A percentile compares a stretch with the other conserved stretches of the same genome.
Conservation (phyloP, 2,329 filamentous ascomycete genomes). For the Paraconiothyrium sp. region DNA sequence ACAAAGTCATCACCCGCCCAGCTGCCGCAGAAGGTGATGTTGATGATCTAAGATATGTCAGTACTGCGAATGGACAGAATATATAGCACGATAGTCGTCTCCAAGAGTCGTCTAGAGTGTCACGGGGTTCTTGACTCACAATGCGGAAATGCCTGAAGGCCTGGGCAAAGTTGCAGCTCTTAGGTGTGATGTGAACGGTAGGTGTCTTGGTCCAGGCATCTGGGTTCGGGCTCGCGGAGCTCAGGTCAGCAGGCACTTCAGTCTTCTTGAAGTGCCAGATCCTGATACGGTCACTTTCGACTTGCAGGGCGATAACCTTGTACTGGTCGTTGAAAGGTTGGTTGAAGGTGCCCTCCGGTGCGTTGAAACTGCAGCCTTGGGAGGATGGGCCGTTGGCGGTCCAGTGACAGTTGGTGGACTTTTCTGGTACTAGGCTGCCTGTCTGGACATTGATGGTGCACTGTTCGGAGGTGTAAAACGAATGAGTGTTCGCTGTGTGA, state of each 20-base stretch:
- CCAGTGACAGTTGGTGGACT: conserved; percentile 6
- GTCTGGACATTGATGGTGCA: conserved; percentile 13
- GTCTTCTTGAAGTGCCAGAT: conserved; percentile 14
- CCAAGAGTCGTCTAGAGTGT: neutral
- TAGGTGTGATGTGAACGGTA: conserved; percentile 12
- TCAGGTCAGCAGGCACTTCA: conserved; percentile 4
- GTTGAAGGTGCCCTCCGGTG: conserved; percentile 2
- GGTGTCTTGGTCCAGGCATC: conserved; percentile 11
- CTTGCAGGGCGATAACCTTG: conserved; percentile 6
- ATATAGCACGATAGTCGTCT: neutral
- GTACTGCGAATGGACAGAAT: neutral
- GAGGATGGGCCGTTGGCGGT: neutral
- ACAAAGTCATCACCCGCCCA: conserved; percentile 14
- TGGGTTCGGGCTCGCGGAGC: conserved; percentile 2
- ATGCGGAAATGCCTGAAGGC: conserved; percentile 4
- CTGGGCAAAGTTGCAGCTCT: conserved; percentile 8
- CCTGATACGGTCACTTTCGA: conserved; percentile 1
- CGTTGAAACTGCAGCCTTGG: conserved; percentile 9
- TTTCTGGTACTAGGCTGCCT: conserved; percentile 1
- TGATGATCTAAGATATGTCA: conserved; percentile 10
- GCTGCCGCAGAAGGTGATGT: conserved; percentile 60
- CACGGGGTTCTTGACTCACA: neutral
- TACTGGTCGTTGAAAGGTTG: conserved; percentile 11
- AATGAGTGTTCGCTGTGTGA: conserved; percentile 7
- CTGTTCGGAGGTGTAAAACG: conserved; percentile 13